A percentile compares a stretch with the other conserved stretches of the same genome.
These are phyloP conservation scores for Coemansia sp. DNA, from an alignment of 192 early-diverging fungal species.

Conservation along the genomic window DNA sequence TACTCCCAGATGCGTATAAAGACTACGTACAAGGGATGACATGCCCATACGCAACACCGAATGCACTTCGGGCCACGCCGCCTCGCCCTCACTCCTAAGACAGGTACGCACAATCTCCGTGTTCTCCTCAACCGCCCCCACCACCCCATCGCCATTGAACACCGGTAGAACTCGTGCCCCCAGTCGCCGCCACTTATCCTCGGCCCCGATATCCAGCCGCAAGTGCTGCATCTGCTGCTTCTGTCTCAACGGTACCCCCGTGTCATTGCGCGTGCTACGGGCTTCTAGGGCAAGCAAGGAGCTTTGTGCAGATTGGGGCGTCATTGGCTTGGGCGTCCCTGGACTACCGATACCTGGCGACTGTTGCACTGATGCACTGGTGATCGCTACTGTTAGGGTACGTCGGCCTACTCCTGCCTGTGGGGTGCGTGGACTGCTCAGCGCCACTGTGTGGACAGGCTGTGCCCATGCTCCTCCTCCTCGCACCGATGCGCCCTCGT, in stretches of 20 bases:
- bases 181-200: constrained; percentile 74
- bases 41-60: constrained; percentile 40
- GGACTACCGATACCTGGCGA: neutral
- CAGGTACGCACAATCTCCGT: constrained; percentile 67
- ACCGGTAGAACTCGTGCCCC: constrained; percentile 75
- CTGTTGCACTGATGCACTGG: neutral
- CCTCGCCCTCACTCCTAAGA: constrained; percentile 20
- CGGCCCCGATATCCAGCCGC: constrained; percentile 18
- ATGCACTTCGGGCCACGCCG: constrained; percentile 40
- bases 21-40: constrained; percentile 34
- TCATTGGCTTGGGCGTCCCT: constrained; percentile 2
- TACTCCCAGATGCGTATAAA: constrained; percentile 28
- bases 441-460: neutral
- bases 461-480: constrained; percentile 11
- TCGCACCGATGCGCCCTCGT: constrained; percentile 3
- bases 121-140: constrained; percentile 80
- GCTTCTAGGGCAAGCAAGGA: constrained; percentile 57
- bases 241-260: neutral
- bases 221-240: constrained; percentile 6
- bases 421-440: constrained; percentile 1
- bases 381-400: too few relatives aligned
- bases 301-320: constrained; percentile 20
- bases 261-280: constrained; percentile 9
- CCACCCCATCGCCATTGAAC: constrained; percentile 83
- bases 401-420: too few relatives aligned